phyloP scores from a whole-genome alignment of 768 basidiomycete genomes.

The Pleurotus ostreatus region DNA sequence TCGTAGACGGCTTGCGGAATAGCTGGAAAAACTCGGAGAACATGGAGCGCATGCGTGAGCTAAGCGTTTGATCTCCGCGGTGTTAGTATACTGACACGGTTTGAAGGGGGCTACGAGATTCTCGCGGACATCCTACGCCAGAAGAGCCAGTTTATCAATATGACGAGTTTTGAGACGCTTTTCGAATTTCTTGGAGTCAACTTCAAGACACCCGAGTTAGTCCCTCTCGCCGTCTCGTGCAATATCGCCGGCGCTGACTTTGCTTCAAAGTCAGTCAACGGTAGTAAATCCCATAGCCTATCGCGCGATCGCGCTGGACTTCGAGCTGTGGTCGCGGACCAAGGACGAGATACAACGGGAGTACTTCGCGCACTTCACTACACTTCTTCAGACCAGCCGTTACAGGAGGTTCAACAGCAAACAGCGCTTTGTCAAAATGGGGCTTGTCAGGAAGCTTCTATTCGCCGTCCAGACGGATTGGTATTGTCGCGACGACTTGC shows the following conservation, averaged over 20 bases:
- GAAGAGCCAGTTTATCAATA: conserved; percentile 73
- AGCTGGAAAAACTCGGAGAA: conserved; percentile 95
- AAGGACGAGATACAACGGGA: conserved; percentile 69
- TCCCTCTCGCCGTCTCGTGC: not conserved
- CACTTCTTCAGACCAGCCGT: conserved; percentile 67
- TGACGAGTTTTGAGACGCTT: conserved; percentile 76
- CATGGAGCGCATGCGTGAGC: conserved; percentile 83
- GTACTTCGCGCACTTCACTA: conserved; percentile 79
- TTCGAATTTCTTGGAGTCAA: conserved; percentile 87
- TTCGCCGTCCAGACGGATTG: conserved; percentile 79
- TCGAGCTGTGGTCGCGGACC: conserved; percentile 83
- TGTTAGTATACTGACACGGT: conserved; percentile 2
- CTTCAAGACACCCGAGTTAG: conserved; percentile 78
- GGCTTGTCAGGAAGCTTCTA: conserved; percentile 70
- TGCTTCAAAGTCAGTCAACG: conserved; percentile 60
- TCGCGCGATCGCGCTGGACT: conserved; percentile 79
- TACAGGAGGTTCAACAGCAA: conserved; percentile 76
- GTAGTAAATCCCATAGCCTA: conserved; percentile 83
- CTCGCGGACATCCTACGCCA: conserved; percentile 67
- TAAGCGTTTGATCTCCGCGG: not conserved
- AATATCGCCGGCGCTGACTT: not conserved
- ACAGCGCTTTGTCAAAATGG: conserved; percentile 68
- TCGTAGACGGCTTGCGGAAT: conserved; percentile 74
- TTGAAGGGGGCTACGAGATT: conserved; percentile 81
- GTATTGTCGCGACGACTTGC: conserved; percentile 55